phyloP scores from a whole-genome alignment of 139 green algal species.

The Chlamydomonas eustigma region DNA sequence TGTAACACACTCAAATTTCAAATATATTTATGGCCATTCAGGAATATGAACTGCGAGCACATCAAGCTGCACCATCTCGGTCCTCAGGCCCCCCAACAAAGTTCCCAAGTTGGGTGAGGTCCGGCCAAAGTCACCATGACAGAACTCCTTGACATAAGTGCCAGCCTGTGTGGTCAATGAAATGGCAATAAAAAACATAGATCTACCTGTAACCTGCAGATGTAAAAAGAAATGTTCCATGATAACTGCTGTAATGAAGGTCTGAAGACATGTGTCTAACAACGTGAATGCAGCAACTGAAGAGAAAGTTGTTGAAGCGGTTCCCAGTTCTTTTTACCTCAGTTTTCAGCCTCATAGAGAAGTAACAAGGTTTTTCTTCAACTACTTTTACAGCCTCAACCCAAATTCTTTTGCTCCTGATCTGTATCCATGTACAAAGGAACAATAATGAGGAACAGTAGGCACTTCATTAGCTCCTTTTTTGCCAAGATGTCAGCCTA shows the following conservation, averaged over 20 bases:
- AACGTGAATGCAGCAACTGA: too few species aligned
- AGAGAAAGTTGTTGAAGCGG: too few species aligned
- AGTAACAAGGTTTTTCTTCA: slow-evolving; percentile 33
- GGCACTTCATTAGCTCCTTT: too few species aligned
- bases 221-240: too few species aligned
- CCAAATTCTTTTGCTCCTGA: slow-evolving; percentile 20
- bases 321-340: slow-evolving; percentile 29
- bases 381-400: slow-evolving; percentile 30
- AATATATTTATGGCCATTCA: slow-evolving; percentile 29
- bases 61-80: slow-evolving; percentile 57
- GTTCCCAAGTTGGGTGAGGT: slow-evolving; percentile 62
- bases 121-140: slow-evolving; percentile 76
- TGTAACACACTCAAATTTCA: too few species aligned
- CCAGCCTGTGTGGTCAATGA: slow-evolving; percentile 25
- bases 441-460: too few species aligned
- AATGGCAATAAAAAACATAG: too few species aligned
- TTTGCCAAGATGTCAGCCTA: too few species aligned
- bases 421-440: too few species aligned
- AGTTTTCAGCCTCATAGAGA: slow-evolving; percentile 63
- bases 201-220: too few species aligned
- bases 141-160: slow-evolving; percentile 78
- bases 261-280: too few species aligned
- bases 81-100: slow-evolving; percentile 35
- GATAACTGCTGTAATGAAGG: too few species aligned
- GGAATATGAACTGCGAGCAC: slow-evolving; percentile 57